Percentiles rank a stretch among this genome's conserved stretches.
These are phyloP conservation scores for Leccinum huronense DNA, from an alignment of 1,284 basidiomycete species.

Conservation along the genomic window DNA sequence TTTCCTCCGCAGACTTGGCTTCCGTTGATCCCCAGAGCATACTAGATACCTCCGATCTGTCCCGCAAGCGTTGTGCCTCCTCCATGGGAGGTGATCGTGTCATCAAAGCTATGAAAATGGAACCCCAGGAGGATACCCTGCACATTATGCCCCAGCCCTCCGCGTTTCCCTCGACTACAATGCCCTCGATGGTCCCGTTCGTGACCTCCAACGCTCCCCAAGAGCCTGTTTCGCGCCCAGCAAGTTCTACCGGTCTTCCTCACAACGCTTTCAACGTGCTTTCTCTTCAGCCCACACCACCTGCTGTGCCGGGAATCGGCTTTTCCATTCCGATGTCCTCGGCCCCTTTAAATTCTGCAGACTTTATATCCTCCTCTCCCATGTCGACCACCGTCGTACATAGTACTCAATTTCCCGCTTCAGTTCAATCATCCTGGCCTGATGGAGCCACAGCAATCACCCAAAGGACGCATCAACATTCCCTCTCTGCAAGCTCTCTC, in stretches of 20 bases:
- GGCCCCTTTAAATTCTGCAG: slow-evolving; percentile 21
- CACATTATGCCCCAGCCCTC: slow-evolving; percentile 33
- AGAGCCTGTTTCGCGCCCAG: slow-evolving; percentile 42
- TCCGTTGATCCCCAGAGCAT: slow-evolving; percentile 25
- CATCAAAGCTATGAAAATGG: slow-evolving; percentile 64
- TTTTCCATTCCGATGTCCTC: slow-evolving; percentile 25
- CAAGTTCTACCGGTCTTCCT: slow-evolving; percentile 40
- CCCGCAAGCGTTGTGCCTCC: slow-evolving; percentile 69
- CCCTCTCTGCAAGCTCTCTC: slow-evolving; percentile 38
- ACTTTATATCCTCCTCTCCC: slow-evolving; percentile 29
- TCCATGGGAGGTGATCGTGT: slow-evolving; percentile 58
- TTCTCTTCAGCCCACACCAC: slow-evolving; percentile 28
- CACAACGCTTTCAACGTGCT: slow-evolving; percentile 28
- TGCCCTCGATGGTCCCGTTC: slow-evolving; percentile 27
- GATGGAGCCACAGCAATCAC: slow-evolving; percentile 29
- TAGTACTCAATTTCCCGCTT: slow-evolving; percentile 25
- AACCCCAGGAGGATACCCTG: slow-evolving; percentile 57
- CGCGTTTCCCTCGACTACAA: slow-evolving; percentile 27
- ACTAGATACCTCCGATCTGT: slow-evolving; percentile 33
- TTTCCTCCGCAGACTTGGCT: slow-evolving; percentile 23
- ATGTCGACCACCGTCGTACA: slow-evolving; percentile 25
- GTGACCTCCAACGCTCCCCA: slow-evolving; percentile 33
- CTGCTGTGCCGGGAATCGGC: slow-evolving; percentile 21
- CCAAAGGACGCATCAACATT: slow-evolving; percentile 36
- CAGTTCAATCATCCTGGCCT: slow-evolving; percentile 31